These are phyloP conservation scores for Annulohypoxylon nitens DNA, from an alignment of 495 filamentous ascomycete genomes.

Conservation along the genomic window DNA sequence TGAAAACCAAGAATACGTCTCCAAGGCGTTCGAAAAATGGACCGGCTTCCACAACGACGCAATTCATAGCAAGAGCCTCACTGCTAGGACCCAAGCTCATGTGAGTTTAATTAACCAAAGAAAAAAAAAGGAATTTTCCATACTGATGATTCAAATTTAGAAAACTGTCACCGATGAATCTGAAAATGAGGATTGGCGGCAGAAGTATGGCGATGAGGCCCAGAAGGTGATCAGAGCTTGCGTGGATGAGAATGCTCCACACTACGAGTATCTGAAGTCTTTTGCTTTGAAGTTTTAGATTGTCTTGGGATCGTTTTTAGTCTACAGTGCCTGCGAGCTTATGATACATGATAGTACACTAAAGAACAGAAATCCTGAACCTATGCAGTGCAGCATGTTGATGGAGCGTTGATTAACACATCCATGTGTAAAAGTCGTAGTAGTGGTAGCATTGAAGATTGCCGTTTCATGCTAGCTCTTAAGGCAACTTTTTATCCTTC, in stretches of 20 bases:
- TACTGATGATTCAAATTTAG: slow-evolving; percentile 39
- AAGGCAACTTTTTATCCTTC: not conserved
- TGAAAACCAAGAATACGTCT: slow-evolving; percentile 72
- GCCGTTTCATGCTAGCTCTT: not conserved
- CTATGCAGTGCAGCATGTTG: slow-evolving; percentile 22
- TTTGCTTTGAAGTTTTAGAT: slow-evolving; percentile 76
- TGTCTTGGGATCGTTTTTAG: slow-evolving; percentile 5
- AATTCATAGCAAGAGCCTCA: slow-evolving; percentile 79
- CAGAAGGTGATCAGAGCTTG: slow-evolving; percentile 80
- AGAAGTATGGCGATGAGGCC: slow-evolving; percentile 84
- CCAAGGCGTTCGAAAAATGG: slow-evolving; percentile 91
- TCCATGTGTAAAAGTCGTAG: slow-evolving; percentile 26
- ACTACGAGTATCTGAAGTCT: slow-evolving; percentile 92
- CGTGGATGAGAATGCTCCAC: slow-evolving; percentile 81
- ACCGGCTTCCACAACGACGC: slow-evolving; percentile 96
- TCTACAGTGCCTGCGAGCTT: not conserved
- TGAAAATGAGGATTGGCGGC: slow-evolving; percentile 81
- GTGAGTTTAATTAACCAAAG: slow-evolving; percentile 67
- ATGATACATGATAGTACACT: slow-evolving; percentile 47
- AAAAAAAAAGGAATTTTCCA: not conserved
- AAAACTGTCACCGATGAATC: slow-evolving; percentile 64
- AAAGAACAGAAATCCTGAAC: slow-evolving; percentile 28
- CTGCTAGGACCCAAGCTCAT: slow-evolving; percentile 69
- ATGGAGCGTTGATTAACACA: slow-evolving; percentile 25
- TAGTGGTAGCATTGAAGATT: slow-evolving; percentile 6